phyloP scores from a whole-genome alignment of 2,329 filamentous ascomycete species.

The Massarina eburnea region DNA sequence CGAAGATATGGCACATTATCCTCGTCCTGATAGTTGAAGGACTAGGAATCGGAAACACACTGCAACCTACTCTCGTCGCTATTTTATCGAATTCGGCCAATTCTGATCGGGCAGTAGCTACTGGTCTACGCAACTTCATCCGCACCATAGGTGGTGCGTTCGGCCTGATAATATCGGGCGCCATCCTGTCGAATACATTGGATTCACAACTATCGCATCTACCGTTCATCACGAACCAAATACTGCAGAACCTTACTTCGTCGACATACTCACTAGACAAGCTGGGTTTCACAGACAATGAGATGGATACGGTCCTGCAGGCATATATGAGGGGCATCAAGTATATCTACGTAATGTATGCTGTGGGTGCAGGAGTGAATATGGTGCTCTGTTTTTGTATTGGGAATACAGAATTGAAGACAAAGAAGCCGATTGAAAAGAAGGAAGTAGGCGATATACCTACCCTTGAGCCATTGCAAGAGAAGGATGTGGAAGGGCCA shows the following conservation, averaged over 20 bases:
- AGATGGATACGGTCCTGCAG: slow-evolving; percentile 10
- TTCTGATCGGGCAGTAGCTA: slow-evolving; percentile 61
- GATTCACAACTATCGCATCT: slow-evolving; percentile 6
- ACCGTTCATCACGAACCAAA: slow-evolving; percentile 10
- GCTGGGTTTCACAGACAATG: slow-evolving; percentile 4
- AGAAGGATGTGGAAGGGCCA: background rate
- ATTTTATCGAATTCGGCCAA: slow-evolving; percentile 54
- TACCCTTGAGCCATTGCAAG: background rate
- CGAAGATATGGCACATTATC: slow-evolving; percentile 50
- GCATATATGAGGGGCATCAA: slow-evolving; percentile 14
- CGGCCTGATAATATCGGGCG: slow-evolving; percentile 17
- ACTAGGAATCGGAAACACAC: slow-evolving; percentile 50
- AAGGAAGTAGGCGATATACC: background rate
- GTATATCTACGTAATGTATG: slow-evolving; percentile 18
- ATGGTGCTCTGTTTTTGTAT: slow-evolving; percentile 15
- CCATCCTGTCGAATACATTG: slow-evolving; percentile 15
- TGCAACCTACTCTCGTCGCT: slow-evolving; percentile 58
- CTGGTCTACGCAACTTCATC: slow-evolving; percentile 63
- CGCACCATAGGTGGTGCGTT: slow-evolving; percentile 59
- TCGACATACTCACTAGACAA: slow-evolving; percentile 15
- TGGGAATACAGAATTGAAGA: slow-evolving; percentile 16
- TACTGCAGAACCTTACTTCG: slow-evolving; percentile 14
- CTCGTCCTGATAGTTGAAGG: slow-evolving; percentile 54
- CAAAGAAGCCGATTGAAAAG: slow-evolving; percentile 15
- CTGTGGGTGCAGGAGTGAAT: slow-evolving; percentile 11